These are phyloP conservation scores for Misopates orontium DNA, from an alignment of 257 asterid species.

Conservation along the genomic window DNA sequence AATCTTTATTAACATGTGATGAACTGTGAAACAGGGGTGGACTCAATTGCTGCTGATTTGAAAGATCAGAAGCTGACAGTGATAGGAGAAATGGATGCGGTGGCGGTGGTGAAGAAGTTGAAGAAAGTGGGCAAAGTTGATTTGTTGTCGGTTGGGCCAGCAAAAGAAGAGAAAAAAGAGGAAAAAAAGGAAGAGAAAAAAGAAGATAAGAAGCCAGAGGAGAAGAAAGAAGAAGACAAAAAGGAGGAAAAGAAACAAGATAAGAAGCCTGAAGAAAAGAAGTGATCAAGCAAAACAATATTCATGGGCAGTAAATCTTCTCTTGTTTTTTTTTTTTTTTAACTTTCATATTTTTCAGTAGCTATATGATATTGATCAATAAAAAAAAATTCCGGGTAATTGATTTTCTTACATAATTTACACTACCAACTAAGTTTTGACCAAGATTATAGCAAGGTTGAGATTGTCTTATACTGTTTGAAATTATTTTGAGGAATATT, in stretches of 20 bases:
- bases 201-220: neutral
- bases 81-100: conserved; percentile 65
- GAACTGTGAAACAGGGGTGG: conserved; percentile 45
- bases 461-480: too few species aligned
- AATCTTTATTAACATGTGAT: neutral
- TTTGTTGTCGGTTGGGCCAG: conserved; percentile 51
- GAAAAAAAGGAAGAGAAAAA: conserved; percentile 30
- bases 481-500: too few species aligned
- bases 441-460: too few species aligned
- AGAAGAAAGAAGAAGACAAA: neutral
- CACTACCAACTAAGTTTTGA: too few species aligned
- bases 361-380: neutral
- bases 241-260: conserved; percentile 33
- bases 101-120: conserved; percentile 58
- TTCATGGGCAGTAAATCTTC: neutral
- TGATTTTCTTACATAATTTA: too few species aligned
- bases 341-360: neutral
- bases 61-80: conserved; percentile 58
- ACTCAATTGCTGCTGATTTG: conserved; percentile 58
- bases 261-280: conserved; percentile 45
- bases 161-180: conserved; percentile 48
- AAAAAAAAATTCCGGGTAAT: too few species aligned
- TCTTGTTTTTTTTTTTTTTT: neutral
- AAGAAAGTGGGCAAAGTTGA: conserved; percentile 60
- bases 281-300: neutral